phyloP scores from a whole-genome alignment of 371 early-diverging fungal species.

The Thermomucor indicae-seudaticae region DNA sequence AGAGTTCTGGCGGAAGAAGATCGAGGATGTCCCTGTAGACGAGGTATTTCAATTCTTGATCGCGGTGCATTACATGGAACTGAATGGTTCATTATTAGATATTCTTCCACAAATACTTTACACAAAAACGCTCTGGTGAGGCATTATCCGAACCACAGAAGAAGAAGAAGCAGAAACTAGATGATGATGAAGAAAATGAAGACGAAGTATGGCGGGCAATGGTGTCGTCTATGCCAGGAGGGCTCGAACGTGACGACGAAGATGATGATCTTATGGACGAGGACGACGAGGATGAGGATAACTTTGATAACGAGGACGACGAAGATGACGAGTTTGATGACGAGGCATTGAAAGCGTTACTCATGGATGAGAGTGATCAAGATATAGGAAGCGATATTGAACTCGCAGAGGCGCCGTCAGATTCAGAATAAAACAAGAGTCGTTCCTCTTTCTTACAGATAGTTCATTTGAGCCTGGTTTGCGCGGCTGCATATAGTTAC shows the following conservation, averaged over 20 bases:
- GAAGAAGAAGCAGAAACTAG: slow-evolving; percentile 56
- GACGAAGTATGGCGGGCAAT: slow-evolving; percentile 75
- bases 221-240: slow-evolving; percentile 67
- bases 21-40: slow-evolving; percentile 58
- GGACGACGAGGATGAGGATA: slow-evolving; percentile 54
- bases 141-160: slow-evolving; percentile 32
- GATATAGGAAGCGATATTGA: no score
- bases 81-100: slow-evolving; percentile 15
- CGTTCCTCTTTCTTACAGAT: no score
- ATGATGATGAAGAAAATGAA: slow-evolving; percentile 62
- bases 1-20: slow-evolving; percentile 54
- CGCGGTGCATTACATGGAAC: slow-evolving; percentile 3
- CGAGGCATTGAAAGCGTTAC: no score
- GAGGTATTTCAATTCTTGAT: no score
- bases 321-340: slow-evolving; percentile 51
- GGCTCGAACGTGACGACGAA: slow-evolving; percentile 39
- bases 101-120: slow-evolving; percentile 87
- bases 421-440: no score
- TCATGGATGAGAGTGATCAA: slow-evolving; percentile 48
- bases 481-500: no score
- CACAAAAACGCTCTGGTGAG: slow-evolving; percentile 40
- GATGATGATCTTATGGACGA: slow-evolving; percentile 57
- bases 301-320: slow-evolving; percentile 46
- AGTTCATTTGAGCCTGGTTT: no score
- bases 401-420: no score